Evolutionary conservation across 2,329 filamentous ascomycete species (phyloP).

Genomic region (Chaetomium olivaceum): DNA sequence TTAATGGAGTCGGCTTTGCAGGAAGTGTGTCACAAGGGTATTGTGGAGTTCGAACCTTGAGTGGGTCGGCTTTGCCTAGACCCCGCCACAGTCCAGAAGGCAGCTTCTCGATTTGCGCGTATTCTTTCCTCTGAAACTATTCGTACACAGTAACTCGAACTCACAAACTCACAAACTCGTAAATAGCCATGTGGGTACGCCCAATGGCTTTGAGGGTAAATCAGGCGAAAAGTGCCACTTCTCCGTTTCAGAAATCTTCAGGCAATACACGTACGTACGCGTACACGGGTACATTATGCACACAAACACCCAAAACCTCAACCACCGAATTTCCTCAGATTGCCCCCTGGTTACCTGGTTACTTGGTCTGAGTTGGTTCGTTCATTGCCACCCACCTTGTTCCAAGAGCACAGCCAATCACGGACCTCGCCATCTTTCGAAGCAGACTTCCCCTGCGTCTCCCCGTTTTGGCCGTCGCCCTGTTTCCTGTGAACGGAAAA

Average conservation of each 20-base stretch:
- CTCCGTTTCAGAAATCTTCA: no score
- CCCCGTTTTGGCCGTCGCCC: slow-evolving; percentile 11
- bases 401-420: not conserved
- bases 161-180: no score
- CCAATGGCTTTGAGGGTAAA: no score
- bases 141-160: no score
- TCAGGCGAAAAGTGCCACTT: no score
- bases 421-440: not conserved
- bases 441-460: slow-evolving; percentile 2
- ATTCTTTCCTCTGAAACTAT: no score
- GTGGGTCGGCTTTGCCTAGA: no score
- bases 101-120: no score
- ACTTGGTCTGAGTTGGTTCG: not conserved
- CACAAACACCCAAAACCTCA: not conserved
- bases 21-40: not conserved
- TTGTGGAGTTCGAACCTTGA: no score
- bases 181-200: no score
- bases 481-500: not conserved
- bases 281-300: not conserved
- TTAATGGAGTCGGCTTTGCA: not conserved
- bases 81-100: no score
- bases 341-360: not conserved
- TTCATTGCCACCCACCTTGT: not conserved
- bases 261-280: not conserved
- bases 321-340: not conserved